A percentile compares a stretch with the other conserved stretches of the same genome.
Conservation (phyloP, 2,329 filamentous ascomycete genomes). For the Xylariaceae sp. region DNA sequence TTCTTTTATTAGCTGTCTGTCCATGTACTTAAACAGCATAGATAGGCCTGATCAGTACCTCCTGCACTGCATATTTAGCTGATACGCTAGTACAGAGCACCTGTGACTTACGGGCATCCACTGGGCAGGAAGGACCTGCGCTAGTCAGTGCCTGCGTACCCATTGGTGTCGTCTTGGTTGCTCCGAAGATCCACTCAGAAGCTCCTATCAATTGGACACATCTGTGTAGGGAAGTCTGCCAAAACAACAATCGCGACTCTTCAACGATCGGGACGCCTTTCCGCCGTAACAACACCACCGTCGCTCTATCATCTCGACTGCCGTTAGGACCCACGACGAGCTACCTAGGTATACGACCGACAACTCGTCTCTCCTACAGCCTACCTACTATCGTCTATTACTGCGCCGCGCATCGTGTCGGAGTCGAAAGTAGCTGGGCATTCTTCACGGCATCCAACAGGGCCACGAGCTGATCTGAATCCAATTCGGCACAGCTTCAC, state of each 20-base stretch:
- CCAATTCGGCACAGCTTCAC: background rate
- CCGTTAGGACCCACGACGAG: background rate
- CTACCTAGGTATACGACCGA: background rate
- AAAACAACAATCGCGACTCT: slow-evolving; percentile 11
- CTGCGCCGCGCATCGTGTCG: slow-evolving; percentile 6
- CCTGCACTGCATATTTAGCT: no score
- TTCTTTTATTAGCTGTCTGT: no score
- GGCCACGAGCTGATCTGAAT: background rate
- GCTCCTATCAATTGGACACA: slow-evolving; percentile 13
- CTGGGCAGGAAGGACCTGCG: no score
- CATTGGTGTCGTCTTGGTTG: slow-evolving; percentile 11
- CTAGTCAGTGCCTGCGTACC: slow-evolving; percentile 4
- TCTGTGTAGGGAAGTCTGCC: slow-evolving; percentile 1
- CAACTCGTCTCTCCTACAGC: background rate
- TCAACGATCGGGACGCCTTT: slow-evolving; percentile 4
- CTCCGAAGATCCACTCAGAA: slow-evolving; percentile 11
- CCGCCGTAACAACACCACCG: background rate
- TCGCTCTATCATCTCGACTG: background rate
- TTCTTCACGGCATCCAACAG: background rate
- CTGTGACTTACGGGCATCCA: background rate
- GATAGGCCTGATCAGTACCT: no score
- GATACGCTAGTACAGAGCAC: no score
- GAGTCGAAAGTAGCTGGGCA: background rate
- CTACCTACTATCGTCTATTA: background rate
- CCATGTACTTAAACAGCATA: no score